Base-by-base conservation (phyloP, 371 early-diverging fungal genomes). In the Rhizomucor pusillus region DNA sequence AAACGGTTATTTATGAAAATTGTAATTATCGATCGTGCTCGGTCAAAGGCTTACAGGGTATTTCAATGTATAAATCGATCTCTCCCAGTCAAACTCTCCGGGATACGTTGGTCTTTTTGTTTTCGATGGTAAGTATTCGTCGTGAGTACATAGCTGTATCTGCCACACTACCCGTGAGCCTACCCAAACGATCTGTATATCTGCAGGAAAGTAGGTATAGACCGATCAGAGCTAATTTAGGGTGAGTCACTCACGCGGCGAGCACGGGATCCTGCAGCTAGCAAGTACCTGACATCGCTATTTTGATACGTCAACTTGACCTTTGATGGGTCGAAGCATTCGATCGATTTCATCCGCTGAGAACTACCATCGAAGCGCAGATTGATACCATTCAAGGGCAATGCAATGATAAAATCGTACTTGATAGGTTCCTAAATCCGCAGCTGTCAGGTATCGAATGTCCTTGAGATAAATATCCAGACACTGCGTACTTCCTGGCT, bases 101-200 rank as follows among this genome's bases (percentile, higher is more conserved):
- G 84, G 86, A 65, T 78, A 81, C 1, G 84, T 86, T 11, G 86
- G 85, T 22, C 78, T 81, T 57, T 54, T 33, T 33, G 39, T n/a
- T 43, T 5, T 43, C 12, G 36, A 43, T n/a, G n/a, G n/a, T n/a
- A n/a, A n/a, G n/a, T n/a, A n/a, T n/a, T n/a, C n/a, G 43, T 40
- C 13, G 43, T 20, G 16, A 37, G 36, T 20, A 50, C 34, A 33
- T 16, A 24, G n/a, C n/a, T 13, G 16, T 46, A 35, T 16, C 22
- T 5, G 49, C 18, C 34, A 3, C 34, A 22, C 33, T 16, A 49
- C 3, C 19, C 20, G 25, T 29, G 16, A 35, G n/a, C 50, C 55
- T 77, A 84, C 71, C 91, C 91, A 71, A 91, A 86, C 11, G 84
- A 62, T 47, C 83, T 82, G 73, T 88, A 85, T 10, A 87, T 82